A percentile compares a stretch with the other conserved stretches of the same genome.
phyloP scores from a whole-genome alignment of 345 rosid genomes.

The Lepidium africanum region DNA sequence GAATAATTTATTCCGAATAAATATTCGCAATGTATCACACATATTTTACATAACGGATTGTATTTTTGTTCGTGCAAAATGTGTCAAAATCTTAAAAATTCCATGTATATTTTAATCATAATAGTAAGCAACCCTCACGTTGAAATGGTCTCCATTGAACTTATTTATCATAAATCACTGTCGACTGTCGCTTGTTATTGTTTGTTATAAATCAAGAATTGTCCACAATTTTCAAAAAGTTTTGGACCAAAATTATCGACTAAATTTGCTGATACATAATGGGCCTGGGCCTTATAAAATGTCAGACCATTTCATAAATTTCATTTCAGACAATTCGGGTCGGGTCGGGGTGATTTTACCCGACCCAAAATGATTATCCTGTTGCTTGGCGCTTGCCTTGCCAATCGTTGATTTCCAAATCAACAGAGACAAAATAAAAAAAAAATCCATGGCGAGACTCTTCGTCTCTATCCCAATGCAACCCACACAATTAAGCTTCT shows the following conservation, averaged over 20 bases:
- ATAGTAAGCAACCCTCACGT: background rate
- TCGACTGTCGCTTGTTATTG: no score
- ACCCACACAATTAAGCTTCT: conserved; percentile 6
- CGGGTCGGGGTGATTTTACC: background rate
- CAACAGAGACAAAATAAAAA: background rate
- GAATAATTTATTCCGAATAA: no score
- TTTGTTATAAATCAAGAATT: no score
- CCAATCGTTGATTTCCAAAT: conserved; percentile 4
- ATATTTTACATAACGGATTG: background rate
- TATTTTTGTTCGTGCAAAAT: background rate
- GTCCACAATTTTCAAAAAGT: no score
- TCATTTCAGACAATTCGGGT: background rate
- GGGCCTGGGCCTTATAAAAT: background rate
- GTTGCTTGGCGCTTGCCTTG: background rate
- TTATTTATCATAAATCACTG: no score
- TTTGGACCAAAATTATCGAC: background rate
- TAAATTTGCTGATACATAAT: background rate
- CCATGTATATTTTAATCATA: background rate
- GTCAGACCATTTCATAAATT: background rate
- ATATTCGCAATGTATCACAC: background rate
- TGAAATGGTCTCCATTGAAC: background rate
- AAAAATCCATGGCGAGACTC: conserved; percentile 39
- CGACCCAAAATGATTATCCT: background rate
- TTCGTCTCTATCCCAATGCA: conserved; percentile 31
- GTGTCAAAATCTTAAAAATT: background rate